A percentile compares a stretch with the other conserved stretches of the same genome.
Conservation (phyloP, 2,329 filamentous ascomycete species). For the Fusarium sp. region DNA sequence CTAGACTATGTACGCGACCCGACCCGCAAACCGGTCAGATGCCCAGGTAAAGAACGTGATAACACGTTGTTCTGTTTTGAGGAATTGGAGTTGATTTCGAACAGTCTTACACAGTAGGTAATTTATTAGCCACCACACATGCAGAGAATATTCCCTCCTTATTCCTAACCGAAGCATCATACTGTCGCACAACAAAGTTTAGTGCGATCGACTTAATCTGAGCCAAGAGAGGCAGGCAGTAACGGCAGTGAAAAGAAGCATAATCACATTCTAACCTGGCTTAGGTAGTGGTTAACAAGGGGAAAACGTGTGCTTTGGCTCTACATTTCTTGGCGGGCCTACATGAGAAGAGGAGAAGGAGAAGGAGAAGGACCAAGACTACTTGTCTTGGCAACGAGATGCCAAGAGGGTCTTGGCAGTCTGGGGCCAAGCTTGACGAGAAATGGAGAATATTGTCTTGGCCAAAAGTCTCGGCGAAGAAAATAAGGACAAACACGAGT, state of each 20-base stretch:
- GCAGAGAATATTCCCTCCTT: background rate
- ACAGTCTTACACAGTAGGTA: background rate
- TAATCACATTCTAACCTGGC: background rate
- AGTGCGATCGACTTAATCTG: background rate
- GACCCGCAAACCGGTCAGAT: slow-evolving; percentile 17
- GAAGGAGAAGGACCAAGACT: background rate
- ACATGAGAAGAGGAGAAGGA: background rate
- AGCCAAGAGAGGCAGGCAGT: background rate
- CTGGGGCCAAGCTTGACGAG: slow-evolving; percentile 14
- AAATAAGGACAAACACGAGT: slow-evolving; percentile 1
- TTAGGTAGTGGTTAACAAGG: background rate
- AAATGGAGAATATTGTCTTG: slow-evolving; percentile 18
- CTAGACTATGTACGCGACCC: background rate
- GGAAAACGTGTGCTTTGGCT: slow-evolving; percentile 33
- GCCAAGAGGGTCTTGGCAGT: slow-evolving; percentile 26
- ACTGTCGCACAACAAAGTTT: background rate
- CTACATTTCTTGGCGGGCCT: background rate
- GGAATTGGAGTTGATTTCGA: background rate
- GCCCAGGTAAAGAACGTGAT: background rate
- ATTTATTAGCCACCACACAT: background rate
- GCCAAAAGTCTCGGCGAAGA: slow-evolving; percentile 15
- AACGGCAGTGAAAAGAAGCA: slow-evolving; percentile 18
- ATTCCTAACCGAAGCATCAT: background rate
- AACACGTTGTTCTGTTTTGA: background rate
- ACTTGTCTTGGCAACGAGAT: slow-evolving; percentile 19